A percentile compares a stretch with the other conserved stretches of the same genome.
Evolutionary conservation across 1,139 yeast genomes (phyloP).

Genomic region (Yamadazyma dendronema): DNA sequence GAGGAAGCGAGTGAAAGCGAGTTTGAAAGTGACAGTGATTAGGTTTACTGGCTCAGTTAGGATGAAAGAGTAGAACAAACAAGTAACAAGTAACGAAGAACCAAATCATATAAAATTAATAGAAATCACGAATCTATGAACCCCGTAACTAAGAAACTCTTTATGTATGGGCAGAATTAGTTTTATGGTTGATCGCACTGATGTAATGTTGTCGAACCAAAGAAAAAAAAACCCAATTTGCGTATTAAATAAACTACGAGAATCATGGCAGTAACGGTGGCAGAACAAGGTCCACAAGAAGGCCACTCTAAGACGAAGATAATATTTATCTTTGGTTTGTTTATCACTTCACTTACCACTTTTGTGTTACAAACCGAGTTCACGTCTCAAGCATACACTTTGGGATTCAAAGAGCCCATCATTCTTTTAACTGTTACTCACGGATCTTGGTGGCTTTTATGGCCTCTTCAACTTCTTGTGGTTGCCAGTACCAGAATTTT

Average conservation of each 20-base stretch:
- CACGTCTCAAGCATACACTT: slow-evolving; percentile 66
- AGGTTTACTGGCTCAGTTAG: no score
- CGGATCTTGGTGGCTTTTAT: slow-evolving; percentile 72
- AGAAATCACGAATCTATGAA: background rate
- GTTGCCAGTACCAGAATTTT: slow-evolving; percentile 40
- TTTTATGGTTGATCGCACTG: background rate
- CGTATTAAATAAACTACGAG: background rate
- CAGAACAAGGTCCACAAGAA: slow-evolving; percentile 10
- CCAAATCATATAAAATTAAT: no score
- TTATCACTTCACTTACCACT: slow-evolving; percentile 57
- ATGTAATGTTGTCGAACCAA: background rate
- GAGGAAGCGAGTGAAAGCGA: slow-evolving; percentile 1
- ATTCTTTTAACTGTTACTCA: slow-evolving; percentile 69
- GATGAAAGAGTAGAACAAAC: background rate
- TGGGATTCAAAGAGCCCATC: slow-evolving; percentile 67
- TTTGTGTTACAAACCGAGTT: slow-evolving; percentile 81
- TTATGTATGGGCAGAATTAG: no score
- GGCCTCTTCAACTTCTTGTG: slow-evolving; percentile 67
- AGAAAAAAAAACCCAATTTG: background rate
- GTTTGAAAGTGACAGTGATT: slow-evolving; percentile 16
- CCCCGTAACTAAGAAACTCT: no score
- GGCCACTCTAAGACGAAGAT: slow-evolving; percentile 38
- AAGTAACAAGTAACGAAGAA: background rate
- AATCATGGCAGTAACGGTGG: slow-evolving; percentile 15
- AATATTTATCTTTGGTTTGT: slow-evolving; percentile 54